Conservation (phyloP, 768 basidiomycete species). For the Podaxis carcinomalis region DNA sequence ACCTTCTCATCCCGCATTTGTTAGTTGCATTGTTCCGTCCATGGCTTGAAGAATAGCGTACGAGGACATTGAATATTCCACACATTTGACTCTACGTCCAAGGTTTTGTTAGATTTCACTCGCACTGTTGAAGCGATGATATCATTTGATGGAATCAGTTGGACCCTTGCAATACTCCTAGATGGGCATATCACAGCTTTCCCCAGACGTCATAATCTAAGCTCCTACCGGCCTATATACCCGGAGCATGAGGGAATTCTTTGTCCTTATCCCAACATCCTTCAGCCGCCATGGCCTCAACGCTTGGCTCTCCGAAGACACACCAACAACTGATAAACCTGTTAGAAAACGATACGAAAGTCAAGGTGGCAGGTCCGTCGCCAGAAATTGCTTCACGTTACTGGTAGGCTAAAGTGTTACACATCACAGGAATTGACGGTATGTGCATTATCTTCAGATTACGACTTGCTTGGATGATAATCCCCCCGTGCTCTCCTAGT, state of each 20-base stretch:
- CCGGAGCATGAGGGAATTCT: background rate
- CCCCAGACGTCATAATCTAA: background rate
- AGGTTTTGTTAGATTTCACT: too few species aligned
- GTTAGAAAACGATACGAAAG: slow-evolving; percentile 66
- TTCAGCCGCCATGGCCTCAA: slow-evolving; percentile 10
- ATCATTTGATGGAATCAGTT: background rate
- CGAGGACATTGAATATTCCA: too few species aligned
- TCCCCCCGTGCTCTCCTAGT: slow-evolving; percentile 38
- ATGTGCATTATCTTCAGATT: background rate
- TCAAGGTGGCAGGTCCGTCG: slow-evolving; percentile 86
- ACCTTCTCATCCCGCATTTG: too few species aligned
- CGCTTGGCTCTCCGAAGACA: slow-evolving; percentile 27
- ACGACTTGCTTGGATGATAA: background rate
- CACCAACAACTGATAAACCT: slow-evolving; percentile 52
- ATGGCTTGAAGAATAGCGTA: background rate
- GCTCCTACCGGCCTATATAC: background rate
- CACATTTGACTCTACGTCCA: too few species aligned
- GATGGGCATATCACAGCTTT: background rate
- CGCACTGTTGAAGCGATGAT: too few species aligned
- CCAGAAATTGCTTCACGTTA: background rate
- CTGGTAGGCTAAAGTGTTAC: slow-evolving; percentile 1
- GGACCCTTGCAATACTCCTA: background rate
- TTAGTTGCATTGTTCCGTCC: background rate
- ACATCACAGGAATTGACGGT: slow-evolving; percentile 61
- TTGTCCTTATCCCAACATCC: background rate